Evolutionary conservation across 2,329 filamentous ascomycete genomes (phyloP), one percentile per base, ranked within the genome.

Genomic region (Nannizziopsis arthrosporioides): DNA sequence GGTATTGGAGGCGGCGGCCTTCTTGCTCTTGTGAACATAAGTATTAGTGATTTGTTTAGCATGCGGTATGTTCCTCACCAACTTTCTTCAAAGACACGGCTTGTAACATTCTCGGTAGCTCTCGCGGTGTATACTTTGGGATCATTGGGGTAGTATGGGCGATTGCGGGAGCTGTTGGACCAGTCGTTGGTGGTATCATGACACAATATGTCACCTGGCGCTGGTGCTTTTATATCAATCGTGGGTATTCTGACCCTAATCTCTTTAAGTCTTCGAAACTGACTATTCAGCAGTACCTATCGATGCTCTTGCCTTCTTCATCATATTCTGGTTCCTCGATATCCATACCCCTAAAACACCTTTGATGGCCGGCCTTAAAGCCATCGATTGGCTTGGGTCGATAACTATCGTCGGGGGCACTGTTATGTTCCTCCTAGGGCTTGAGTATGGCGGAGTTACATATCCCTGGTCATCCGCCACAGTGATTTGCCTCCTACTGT

Each of bases 351-450:
- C 77, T 8, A 76, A 71, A 53, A 81, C 78, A 0, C 74, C 76
- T 0, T 61, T 82, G 3, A 49, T 72, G 38, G 70, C 73, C 14
- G 78, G 78, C 4, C 60, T 82, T 36, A 75, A 74, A 53, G 73
- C 75, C 5, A 78, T 82, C 53, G 79, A 82, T 61, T 82, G 78
- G 78, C 56, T 76, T 8, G 78, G 79, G 12, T 74, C 72, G 1
- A 55, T 81, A 17, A 42, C 50, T 14, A 37, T 52, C 60, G 75
- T 89, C 17, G 84, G 82, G 34, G 85, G 82, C 14, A 89, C 85
- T 0, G 72, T 93, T 14, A 92, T 94, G 85, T 73, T 94, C 55
- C 77, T 94, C 3, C 78, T 94, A 37, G 89, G 87, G 0, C 77
- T 94, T 9, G 83, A 93, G 59, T 86, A 89, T 53, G 89, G 88